These are phyloP conservation scores for Carpinus fangiana DNA, from an alignment of 306 rosid species.

Conservation along the genomic window DNA sequence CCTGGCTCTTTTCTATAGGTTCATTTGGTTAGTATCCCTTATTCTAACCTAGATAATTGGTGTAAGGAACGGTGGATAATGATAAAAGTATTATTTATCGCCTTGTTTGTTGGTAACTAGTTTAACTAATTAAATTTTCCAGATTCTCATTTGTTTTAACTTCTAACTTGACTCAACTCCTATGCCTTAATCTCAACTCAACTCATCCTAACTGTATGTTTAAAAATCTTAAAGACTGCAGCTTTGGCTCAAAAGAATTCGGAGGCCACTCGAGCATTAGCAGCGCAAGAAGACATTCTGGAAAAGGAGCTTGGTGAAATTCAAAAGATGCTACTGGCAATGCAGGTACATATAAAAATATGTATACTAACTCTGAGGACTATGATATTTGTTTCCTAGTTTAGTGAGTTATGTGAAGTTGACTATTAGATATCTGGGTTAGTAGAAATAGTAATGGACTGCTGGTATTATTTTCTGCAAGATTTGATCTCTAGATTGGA, in stretches of 20 bases:
- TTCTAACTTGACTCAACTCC: not conserved
- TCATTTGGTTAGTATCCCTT: not conserved
- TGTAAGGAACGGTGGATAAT: not conserved
- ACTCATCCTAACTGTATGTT: constrained; percentile 29
- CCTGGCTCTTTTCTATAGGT: not conserved
- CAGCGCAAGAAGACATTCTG: constrained; percentile 67
- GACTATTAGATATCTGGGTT: not conserved
- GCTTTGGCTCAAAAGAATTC: constrained; percentile 78
- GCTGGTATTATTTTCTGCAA: not conserved
- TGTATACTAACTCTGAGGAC: constrained; percentile 18
- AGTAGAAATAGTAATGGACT: not conserved
- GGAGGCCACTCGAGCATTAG: constrained; percentile 80
- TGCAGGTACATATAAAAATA: constrained; percentile 63
- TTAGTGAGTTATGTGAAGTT: not conserved
- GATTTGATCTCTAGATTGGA: not conserved
- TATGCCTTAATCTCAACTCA: not conserved
- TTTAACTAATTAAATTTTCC: not conserved
- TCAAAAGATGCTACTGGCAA: constrained; percentile 83
- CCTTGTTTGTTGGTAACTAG: constrained; percentile 4
- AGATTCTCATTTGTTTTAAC: not conserved
- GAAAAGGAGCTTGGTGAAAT: constrained; percentile 92
- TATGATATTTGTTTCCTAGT: not conserved
- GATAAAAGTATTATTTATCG: not conserved
- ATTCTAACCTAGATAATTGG: not conserved
- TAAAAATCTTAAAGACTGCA: constrained; percentile 67